phyloP scores from a whole-genome alignment of 257 asterid species.

The Vinca minor region DNA sequence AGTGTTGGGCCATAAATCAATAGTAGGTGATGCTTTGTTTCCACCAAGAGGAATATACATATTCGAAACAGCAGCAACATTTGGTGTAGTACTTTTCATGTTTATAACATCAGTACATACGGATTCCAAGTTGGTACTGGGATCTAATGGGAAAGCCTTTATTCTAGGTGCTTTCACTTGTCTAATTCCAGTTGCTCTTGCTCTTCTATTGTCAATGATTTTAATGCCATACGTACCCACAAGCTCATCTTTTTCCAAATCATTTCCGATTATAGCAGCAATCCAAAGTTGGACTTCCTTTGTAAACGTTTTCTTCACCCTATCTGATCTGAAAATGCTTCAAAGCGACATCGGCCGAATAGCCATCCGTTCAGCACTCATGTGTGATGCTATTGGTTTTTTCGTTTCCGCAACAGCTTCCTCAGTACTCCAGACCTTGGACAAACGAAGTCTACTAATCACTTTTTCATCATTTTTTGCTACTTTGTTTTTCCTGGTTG shows the following conservation, averaged over 20 bases:
- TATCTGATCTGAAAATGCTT: conserved; percentile 54
- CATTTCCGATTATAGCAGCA: conserved; percentile 47
- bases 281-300: conserved; percentile 49
- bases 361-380: conserved; percentile 47
- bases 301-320: conserved; percentile 49
- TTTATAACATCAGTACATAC: conserved; percentile 53
- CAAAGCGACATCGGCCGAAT: conserved; percentile 55
- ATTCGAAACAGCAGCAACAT: conserved; percentile 41
- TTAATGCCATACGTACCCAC: conserved; percentile 16
- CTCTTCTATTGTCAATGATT: conserved; percentile 18
- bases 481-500: conserved; percentile 3
- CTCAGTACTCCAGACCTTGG: conserved; percentile 18
- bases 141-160: conserved; percentile 34
- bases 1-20: conserved; percentile 30
- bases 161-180: conserved; percentile 33
- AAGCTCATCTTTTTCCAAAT: conserved; percentile 29
- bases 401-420: conserved; percentile 10
- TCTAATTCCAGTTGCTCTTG: conserved; percentile 17
- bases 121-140: conserved; percentile 39
- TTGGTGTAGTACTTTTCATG: conserved; percentile 60
- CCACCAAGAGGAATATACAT: conserved; percentile 38
- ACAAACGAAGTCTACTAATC: neutral
- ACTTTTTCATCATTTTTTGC: conserved; percentile 12
- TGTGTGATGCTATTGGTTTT: conserved; percentile 43
- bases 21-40: conserved; percentile 29